A percentile compares a stretch with the other conserved stretches of the same genome.
Conservation (phyloP, 805 yeast species). For the Novakomyces olei region DNA sequence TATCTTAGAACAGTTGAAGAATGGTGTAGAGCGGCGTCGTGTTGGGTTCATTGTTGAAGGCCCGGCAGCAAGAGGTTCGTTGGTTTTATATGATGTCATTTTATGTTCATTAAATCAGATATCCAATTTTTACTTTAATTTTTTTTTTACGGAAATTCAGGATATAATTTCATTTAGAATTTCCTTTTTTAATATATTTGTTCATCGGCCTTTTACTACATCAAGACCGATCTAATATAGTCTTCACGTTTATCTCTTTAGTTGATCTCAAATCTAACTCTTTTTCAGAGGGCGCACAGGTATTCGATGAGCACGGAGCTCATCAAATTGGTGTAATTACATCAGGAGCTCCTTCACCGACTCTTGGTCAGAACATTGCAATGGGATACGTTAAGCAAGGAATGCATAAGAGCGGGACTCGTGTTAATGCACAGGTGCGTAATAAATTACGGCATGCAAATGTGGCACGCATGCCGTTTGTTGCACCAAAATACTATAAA, state of each 20-base stretch:
- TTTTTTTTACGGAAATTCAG: too few relatives aligned
- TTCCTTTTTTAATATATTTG: too few relatives aligned
- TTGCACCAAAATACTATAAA: conserved; percentile 48
- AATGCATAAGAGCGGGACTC: conserved; percentile 50
- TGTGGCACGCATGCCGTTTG: conserved; percentile 71
- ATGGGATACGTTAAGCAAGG: conserved; percentile 49
- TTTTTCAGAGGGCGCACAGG: conserved; percentile 44
- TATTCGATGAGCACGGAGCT: conserved; percentile 27
- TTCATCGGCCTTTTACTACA: too few relatives aligned
- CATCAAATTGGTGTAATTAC: conserved; percentile 15
- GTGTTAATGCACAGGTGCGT: conserved; percentile 53
- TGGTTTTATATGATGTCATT: too few relatives aligned
- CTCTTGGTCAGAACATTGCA: conserved; percentile 58
- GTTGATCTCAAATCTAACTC: too few relatives aligned
- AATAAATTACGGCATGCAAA: conserved; percentile 59
- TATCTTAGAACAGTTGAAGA: conserved; percentile 47
- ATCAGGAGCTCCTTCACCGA: conserved; percentile 47
- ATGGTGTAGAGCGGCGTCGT: conserved; percentile 35
- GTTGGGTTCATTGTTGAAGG: conserved; percentile 56
- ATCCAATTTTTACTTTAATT: too few relatives aligned
- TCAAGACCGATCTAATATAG: too few relatives aligned
- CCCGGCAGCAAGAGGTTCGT: conserved; percentile 90
- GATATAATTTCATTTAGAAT: too few relatives aligned
- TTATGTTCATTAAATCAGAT: too few relatives aligned
- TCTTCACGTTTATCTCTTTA: too few relatives aligned